Evolutionary conservation across 2,329 filamentous ascomycete genomes (phyloP), one percentile per base, ranked within the genome.

Genomic region (Xylaria sp.): DNA sequence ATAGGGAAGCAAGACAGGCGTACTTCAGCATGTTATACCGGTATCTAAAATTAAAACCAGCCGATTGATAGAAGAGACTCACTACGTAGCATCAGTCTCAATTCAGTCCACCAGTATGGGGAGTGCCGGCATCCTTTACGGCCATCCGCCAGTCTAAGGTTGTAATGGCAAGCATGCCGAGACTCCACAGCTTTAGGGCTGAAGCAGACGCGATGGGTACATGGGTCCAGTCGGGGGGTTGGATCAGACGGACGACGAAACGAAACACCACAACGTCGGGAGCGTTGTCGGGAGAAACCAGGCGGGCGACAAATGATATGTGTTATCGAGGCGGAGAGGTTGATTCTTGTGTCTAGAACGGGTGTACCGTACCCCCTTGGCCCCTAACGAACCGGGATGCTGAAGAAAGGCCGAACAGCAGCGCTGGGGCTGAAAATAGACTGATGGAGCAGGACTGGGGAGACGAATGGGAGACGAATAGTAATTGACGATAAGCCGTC

Each of bases 121-220:
- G n/a, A n/a, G n/a, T n/a, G n/a, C n/a, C n/a, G n/a, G n/a, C n/a
- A n/a, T 19, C 19, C 17, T 22, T 21, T 4, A 16, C 17, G 9
- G 19, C 6, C 20, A 7, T 13, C 47, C 11, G 29, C 6, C 11
- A 34, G 16, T 7, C 24, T 9, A 26, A 9, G 9, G 29, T 34
- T 11, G 29, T 13, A 34, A 13, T 34, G 29, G 16, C 29, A 34
- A 34, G 29, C 50, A 49, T 55, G 43, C 29, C 41, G 22, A 44
- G 54, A 50, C 44, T 44, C 20, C 13, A 18, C 39, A n/a, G 45
- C 48, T 45, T 26, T 52, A 59, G 48, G 56, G 44, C 56, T 58
- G 50, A 54, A 42, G 22, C 34, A 34, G 40, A 44, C n/a, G n/a
- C n/a, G n/a, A n/a, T n/a, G n/a, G n/a, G n/a, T n/a, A n/a, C n/a